Percentiles rank a stretch among this genome's conserved stretches.
Conservation (phyloP, 371 early-diverging fungal species). For the Circinella umbellata region DNA sequence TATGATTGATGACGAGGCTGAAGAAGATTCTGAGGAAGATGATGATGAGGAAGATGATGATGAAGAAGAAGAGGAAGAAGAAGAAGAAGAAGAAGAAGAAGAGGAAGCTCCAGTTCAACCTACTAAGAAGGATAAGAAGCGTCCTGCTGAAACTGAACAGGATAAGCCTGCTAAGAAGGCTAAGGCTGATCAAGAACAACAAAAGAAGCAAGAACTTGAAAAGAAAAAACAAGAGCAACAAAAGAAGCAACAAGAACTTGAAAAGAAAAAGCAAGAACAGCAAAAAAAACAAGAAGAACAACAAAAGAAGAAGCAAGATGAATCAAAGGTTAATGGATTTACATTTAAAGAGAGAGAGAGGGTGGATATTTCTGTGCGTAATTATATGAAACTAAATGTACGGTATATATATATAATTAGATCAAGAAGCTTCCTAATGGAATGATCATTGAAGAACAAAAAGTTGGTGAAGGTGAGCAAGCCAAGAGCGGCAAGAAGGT, state of each 20-base stretch:
- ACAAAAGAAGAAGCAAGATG: slow-evolving; percentile 18
- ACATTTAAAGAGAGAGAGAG: not conserved
- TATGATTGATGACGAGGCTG: slow-evolving; percentile 19
- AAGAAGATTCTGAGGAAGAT: slow-evolving; percentile 16
- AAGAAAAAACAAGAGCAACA: slow-evolving; percentile 5
- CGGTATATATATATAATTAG: not conserved
- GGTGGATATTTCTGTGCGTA: no score
- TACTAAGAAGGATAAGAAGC: slow-evolving; percentile 23
- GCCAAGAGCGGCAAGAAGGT: slow-evolving; percentile 83
- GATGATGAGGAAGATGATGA: slow-evolving; percentile 20
- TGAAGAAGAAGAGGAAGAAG: slow-evolving; percentile 14
- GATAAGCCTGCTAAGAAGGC: slow-evolving; percentile 20
- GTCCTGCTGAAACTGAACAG: slow-evolving; percentile 14
- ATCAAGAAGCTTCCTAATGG: slow-evolving; percentile 51
- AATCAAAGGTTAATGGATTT: slow-evolving; percentile 6
- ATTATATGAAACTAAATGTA: no score
- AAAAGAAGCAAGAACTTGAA: slow-evolving; percentile 18
- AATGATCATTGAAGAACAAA: slow-evolving; percentile 81
- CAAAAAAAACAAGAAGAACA: slow-evolving; percentile 14
- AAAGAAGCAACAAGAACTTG: slow-evolving; percentile 13
- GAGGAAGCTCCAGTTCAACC: slow-evolving; percentile 15
- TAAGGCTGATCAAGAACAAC: slow-evolving; percentile 10
- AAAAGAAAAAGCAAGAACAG: slow-evolving; percentile 17
- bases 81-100: slow-evolving; percentile 22
- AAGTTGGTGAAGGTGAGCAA: slow-evolving; percentile 72